These are phyloP conservation scores for Euphorbia celastroides DNA, from an alignment of 441 rosid genomes.

Conservation along the genomic window DNA sequence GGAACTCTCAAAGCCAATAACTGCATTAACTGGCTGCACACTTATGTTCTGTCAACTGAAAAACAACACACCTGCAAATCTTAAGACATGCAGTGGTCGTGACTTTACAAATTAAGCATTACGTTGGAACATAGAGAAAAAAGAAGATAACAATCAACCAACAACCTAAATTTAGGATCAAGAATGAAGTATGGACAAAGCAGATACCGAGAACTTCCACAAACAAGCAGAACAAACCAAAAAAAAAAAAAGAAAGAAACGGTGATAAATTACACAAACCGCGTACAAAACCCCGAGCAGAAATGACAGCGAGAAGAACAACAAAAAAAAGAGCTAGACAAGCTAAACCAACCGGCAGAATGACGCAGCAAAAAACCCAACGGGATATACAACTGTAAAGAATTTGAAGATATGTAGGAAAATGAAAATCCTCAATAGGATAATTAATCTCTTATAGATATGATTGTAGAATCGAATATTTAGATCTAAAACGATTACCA, in stretches of 20 bases:
- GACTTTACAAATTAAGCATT: background rate
- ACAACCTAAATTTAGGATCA: background rate
- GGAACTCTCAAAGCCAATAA: background rate
- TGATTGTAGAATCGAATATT: background rate
- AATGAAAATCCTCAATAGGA: background rate
- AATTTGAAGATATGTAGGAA: background rate
- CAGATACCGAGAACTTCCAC: background rate
- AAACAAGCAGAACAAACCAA: background rate
- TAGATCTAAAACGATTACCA: background rate
- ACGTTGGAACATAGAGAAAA: background rate
- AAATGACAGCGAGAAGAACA: background rate
- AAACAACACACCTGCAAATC: background rate
- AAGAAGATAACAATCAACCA: background rate
- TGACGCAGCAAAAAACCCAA: background rate
- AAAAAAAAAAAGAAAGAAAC: background rate
- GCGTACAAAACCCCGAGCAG: background rate
- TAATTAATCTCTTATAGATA: background rate
- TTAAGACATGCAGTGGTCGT: background rate
- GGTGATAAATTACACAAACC: background rate
- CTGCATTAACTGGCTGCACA: background rate
- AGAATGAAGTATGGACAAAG: background rate
- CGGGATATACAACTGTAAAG: background rate
- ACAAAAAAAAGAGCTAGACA: background rate
- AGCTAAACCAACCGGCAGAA: background rate
- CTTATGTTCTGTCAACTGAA: background rate